phyloP scores from a whole-genome alignment of 768 basidiomycete genomes.

The Sistotremastrum suecicum region DNA sequence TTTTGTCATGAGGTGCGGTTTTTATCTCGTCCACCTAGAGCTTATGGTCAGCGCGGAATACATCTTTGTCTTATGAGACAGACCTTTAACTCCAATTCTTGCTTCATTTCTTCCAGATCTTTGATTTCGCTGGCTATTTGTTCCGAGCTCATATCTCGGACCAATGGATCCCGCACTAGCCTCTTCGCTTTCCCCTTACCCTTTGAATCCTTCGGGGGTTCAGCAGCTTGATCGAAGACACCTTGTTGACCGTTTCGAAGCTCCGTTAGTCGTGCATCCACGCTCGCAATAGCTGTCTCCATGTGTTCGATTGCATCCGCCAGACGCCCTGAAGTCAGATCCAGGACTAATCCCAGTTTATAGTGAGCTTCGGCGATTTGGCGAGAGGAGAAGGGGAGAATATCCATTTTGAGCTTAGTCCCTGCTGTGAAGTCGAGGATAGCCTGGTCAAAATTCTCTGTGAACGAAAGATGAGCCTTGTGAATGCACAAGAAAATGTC shows the following conservation, averaged over 20 bases:
- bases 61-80: background rate
- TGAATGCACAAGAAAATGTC: background rate
- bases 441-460: constrained; percentile 95
- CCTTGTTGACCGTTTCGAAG: constrained; percentile 33
- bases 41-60: background rate
- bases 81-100: constrained; percentile 79
- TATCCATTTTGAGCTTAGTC: constrained; percentile 51
- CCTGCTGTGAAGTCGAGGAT: constrained; percentile 76
- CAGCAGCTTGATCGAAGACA: constrained; percentile 10
- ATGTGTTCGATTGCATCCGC: constrained; percentile 73
- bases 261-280: constrained; percentile 52
- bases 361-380: constrained; percentile 92
- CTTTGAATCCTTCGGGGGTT: constrained; percentile 29
- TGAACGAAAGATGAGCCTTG: constrained; percentile 2
- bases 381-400: constrained; percentile 79
- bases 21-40: constrained; percentile 85
- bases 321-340: constrained; percentile 75
- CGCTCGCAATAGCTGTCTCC: constrained; percentile 65
- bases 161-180: constrained; percentile 35
- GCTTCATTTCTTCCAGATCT: constrained; percentile 60
- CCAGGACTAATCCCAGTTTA: constrained; percentile 86
- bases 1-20: constrained; percentile 51
- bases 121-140: constrained; percentile 70
- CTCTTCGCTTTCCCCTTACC: constrained; percentile 39
- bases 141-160: constrained; percentile 52